phyloP scores from a whole-genome alignment of 2,329 filamentous ascomycete genomes.

The Purpureocillium lavendulum region DNA sequence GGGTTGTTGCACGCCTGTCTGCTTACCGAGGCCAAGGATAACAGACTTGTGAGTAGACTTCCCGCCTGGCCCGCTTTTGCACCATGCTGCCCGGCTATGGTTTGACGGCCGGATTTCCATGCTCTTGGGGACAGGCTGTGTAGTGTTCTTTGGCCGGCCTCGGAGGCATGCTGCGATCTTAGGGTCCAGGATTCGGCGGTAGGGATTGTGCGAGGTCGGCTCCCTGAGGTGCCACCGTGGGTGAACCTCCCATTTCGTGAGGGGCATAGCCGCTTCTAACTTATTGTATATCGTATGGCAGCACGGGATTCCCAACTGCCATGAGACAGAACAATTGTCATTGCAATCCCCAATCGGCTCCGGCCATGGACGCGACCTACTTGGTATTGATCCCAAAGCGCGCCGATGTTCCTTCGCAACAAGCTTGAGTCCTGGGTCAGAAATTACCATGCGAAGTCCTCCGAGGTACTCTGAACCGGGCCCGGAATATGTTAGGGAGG shows the following conservation, averaged over 20 bases:
- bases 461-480: constrained; percentile 2
- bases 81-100: no score
- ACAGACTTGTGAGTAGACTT: no score
- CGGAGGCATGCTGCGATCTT: constrained; percentile 1
- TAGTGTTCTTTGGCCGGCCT: no score
- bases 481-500: constrained; percentile 1
- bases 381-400: not conserved
- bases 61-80: no score
- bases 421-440: not conserved
- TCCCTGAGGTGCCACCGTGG: constrained; percentile 1
- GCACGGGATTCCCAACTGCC: not conserved
- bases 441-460: constrained; percentile 1
- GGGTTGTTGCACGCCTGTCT: no score
- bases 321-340: not conserved
- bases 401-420: constrained; percentile 1
- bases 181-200: constrained; percentile 4
- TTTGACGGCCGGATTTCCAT: not conserved
- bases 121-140: not conserved
- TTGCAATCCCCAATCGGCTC: constrained; percentile 1
- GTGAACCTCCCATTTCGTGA: not conserved
- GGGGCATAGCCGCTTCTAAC: not conserved
- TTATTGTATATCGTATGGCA: not conserved
- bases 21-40: no score
- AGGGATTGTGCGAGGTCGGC: constrained; percentile 1
- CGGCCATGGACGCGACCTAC: constrained; percentile 1